A percentile compares a stretch with the other conserved stretches of the same genome.
Conservation (phyloP, 2,329 filamentous ascomycete genomes). For the Calonectria honghensis region DNA sequence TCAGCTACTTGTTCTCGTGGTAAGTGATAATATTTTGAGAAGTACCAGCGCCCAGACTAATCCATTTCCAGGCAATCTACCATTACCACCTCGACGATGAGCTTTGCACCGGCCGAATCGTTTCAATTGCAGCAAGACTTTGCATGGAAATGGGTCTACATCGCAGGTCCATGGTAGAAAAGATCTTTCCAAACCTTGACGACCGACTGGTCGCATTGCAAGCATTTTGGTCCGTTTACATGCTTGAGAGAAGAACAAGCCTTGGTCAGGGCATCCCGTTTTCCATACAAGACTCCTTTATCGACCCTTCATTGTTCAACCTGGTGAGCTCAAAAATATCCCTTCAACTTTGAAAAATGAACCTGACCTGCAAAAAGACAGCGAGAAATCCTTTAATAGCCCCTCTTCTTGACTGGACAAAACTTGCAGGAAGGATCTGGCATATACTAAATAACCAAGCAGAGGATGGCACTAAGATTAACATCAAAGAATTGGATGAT, state of each 20-base stretch:
- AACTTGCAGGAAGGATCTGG: conserved; percentile 30
- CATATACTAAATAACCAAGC: conserved; percentile 23
- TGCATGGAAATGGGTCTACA: conserved; percentile 34
- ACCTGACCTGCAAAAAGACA: not conserved
- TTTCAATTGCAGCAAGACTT: conserved; percentile 27
- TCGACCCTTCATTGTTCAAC: conserved; percentile 29
- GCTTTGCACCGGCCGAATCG: conserved; percentile 18
- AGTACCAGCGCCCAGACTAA: not conserved
- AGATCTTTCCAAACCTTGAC: not conserved
- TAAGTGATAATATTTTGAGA: not conserved
- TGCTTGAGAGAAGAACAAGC: conserved; percentile 35
- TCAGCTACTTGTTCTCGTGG: conserved; percentile 29
- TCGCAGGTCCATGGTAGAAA: conserved; percentile 23
- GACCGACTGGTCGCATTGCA: conserved; percentile 18
- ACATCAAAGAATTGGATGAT: conserved; percentile 6
- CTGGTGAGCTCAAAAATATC: not conserved
- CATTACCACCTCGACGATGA: conserved; percentile 35
- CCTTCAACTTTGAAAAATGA: not conserved
- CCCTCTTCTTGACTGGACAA: conserved; percentile 28
- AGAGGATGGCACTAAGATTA: conserved; percentile 1
- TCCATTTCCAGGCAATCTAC: not conserved
- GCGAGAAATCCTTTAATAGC: not conserved
- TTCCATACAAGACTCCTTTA: conserved; percentile 31
- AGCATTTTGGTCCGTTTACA: conserved; percentile 36
- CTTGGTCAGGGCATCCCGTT: conserved; percentile 29